Evolutionary conservation across 345 rosid genomes (phyloP), one percentile per base, ranked within the genome.

Genomic region (Eucalyptus marginata): DNA sequence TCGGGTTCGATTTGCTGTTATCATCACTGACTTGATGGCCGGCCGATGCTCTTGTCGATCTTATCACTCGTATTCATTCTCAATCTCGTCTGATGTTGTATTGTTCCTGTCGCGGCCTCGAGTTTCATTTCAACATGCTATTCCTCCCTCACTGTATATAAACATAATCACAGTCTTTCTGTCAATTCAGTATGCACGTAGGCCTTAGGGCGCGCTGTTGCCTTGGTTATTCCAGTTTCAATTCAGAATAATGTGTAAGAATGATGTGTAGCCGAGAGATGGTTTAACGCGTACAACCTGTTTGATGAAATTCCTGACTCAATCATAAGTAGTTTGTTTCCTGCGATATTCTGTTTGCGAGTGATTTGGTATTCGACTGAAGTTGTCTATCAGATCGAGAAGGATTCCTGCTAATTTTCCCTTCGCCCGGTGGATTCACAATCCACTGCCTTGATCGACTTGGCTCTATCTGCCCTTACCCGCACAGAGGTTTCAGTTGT

Each of bases 301-400:
- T n/a, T n/a, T n/a, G 76, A 64, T 64, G 8, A 64, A 64, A 64
- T 64, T 64, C 18, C 76, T n/a, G 36, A n/a, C 4, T 64, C 36
- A 64, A 29, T 62, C 17, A 29, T 62, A 29, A 64, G 31, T n/a
- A 13, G 0, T 64, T 64, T 0, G 71, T 64, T n/a, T n/a, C 10
- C 71, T 64, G 36, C 0, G 36, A 0, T 64, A 14, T n/a, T 64
- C 36, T 0, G 10, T 64, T 64, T 0, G 0, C 71, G 16, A n/a
- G 71, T 7, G 71, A 64, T 29, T 64, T 7, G 33, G 66, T 59
- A 25, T 11, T 59, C 66, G 6, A 11, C 31, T 11, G n/a, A 59
- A 59, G 11, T 54, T 54, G 0, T 22, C 59, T 22, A 8, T 54
- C 0, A 25, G 0, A 56, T 56, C 0, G 62, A 59, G 68, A 59